Base-by-base conservation (phyloP, 192 early-diverging fungal genomes). In the Backusella macrospora region DNA sequence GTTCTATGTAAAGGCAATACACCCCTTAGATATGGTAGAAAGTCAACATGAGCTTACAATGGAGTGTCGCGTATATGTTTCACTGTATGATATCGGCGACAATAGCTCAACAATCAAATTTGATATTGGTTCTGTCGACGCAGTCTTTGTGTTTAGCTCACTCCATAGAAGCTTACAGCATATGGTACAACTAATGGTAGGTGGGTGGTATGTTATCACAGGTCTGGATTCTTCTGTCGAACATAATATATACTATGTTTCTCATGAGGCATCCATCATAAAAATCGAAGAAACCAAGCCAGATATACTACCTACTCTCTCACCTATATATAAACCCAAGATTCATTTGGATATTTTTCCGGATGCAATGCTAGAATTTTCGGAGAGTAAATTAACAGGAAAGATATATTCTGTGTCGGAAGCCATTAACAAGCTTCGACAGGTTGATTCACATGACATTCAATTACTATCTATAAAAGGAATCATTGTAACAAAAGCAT, bases 101-200 rank as follows among this genome's bases (percentile, higher is more conserved):
- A 26, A 0, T 4, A 23, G 18, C 9, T 23, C 10, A n/a, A 6
- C 9, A 5, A 23, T 59, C 9, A 10, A 59, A 26, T 26, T 59
- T n/a, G 23, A 23, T 10, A 59, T 7, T 10, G 12, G 10, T 2
- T 23, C 8, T 9, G 5, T 1, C 2, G 21, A 59, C n/a, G 3
- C 52, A 12, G 12, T 23, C 3, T 59, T 59, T 59, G 21, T 12
- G 2, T 59, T 59, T 26, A 59, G 52, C 26, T 59, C 52, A 10
- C 21, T 13, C 21, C 52, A 59, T 59, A 59, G 52, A 59, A 59
- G 52, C 52, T 59, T 59, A 59, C 52, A 59, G 21, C 52, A 59
- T 1, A 59, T 59, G 52, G 52, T 59, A 12, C 52, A 59, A 1
- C 26, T 59, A 23, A 23, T 12, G 12, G 23, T 59, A 21, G 52